Evolutionary conservation across 1,284 basidiomycete species (phyloP).

Genomic region (Sutorius eximius): DNA sequence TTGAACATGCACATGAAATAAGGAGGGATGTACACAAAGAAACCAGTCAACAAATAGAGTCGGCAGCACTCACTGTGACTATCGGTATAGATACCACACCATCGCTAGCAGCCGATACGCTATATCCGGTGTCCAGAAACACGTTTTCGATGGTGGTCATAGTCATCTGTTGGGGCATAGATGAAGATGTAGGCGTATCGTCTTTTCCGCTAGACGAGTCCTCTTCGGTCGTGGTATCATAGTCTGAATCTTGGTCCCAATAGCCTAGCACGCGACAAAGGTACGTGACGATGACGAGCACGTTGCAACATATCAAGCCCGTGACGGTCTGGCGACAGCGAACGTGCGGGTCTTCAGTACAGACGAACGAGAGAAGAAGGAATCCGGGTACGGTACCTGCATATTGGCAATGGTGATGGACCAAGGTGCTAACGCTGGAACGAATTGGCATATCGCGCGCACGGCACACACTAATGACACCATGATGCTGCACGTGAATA

Average conservation of each 20-base stretch:
- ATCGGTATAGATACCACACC: not conserved
- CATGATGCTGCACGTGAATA: conserved; percentile 14
- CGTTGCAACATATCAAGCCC: conserved; percentile 19
- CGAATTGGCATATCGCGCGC: conserved; percentile 4
- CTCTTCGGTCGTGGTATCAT: not conserved
- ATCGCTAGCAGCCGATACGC: not conserved
- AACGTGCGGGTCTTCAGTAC: not conserved
- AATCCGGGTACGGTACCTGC: conserved; percentile 11
- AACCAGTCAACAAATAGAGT: not conserved
- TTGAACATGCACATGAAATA: not conserved
- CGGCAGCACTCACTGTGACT: not conserved
- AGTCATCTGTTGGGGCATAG: not conserved
- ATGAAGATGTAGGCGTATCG: not conserved
- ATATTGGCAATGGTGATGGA: conserved; percentile 6
- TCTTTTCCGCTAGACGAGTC: not conserved
- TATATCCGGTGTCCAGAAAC: not conserved
- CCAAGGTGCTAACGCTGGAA: conserved; percentile 1
- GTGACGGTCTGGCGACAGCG: conserved; percentile 11
- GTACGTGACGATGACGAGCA: conserved; percentile 21
- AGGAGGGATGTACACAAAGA: not conserved
- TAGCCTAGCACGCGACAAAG: conserved; percentile 16
- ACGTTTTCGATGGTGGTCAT: conserved; percentile 18
- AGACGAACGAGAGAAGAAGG: not conserved
- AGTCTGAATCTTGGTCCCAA: not conserved
- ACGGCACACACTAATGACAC: conserved; percentile 9